Conservation (phyloP, 805 yeast genomes). For the Ogataea henricii region DNA sequence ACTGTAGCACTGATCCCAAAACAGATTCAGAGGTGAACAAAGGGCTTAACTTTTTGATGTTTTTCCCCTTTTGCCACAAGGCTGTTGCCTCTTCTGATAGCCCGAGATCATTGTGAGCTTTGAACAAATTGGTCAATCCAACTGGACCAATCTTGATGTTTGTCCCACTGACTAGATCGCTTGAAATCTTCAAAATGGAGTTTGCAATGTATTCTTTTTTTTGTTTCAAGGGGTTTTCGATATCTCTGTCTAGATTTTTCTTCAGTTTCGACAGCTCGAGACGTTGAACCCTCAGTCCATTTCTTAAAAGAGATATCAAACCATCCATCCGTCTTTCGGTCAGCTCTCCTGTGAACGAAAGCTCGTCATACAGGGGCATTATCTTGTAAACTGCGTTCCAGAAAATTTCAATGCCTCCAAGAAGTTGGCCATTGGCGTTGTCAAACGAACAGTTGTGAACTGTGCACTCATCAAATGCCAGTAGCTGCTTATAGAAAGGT, state of each 20-base stretch:
- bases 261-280: conserved; percentile 51
- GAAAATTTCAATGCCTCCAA: conserved; percentile 41
- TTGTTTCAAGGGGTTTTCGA: conserved; percentile 50
- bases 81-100: conserved; percentile 61
- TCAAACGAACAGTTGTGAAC: conserved; percentile 37
- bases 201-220: conserved; percentile 45
- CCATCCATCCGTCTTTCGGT: conserved; percentile 45
- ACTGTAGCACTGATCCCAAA: conserved; percentile 69
- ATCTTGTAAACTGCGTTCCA: conserved; percentile 54
- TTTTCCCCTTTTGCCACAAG: conserved; percentile 66
- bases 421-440: conserved; percentile 36
- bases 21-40: conserved; percentile 63
- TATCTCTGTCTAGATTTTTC: conserved; percentile 59
- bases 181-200: conserved; percentile 47
- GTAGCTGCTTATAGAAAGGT: conserved; percentile 52
- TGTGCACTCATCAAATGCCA: conserved; percentile 53
- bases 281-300: conserved; percentile 57
- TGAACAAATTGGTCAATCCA: conserved; percentile 58
- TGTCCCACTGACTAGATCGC: conserved; percentile 40
- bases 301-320: conserved; percentile 51
- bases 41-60: conserved; percentile 38
- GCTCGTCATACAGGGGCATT: conserved; percentile 50
- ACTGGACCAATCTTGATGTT: conserved; percentile 43
- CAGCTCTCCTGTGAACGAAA: conserved; percentile 49
- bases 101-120: conserved; percentile 59